Percentiles rank a stretch among this genome's conserved stretches.
phyloP scores from a whole-genome alignment of 2,329 filamentous ascomycete genomes.

The Grosmannia clavigera region DNA sequence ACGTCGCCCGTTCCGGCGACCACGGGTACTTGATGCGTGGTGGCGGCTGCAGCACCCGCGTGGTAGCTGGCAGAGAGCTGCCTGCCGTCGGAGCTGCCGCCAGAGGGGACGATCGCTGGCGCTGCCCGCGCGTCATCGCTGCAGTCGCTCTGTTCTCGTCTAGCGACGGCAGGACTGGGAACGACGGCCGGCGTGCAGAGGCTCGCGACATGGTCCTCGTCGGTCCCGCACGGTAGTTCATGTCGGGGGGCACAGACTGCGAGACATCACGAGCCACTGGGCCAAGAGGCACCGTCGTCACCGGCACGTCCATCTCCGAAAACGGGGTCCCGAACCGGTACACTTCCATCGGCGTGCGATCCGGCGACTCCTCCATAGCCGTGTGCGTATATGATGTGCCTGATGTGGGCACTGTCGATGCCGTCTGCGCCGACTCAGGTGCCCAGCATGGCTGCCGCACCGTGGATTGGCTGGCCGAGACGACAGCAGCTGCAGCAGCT shows the following conservation, averaged over 20 bases:
- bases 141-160: conserved; percentile 42
- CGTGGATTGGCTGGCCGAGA: conserved; percentile 9
- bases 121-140: conserved; percentile 9
- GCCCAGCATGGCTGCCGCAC: conserved; percentile 15
- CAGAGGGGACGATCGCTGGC: conserved; percentile 4
- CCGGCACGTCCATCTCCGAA: conserved; percentile 79
- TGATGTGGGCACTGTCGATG: background rate
- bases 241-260: conserved; percentile 87
- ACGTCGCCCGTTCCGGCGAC: conserved; percentile 33
- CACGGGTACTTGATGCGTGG: conserved; percentile 44
- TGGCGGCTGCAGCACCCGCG: conserved; percentile 35
- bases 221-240: conserved; percentile 53
- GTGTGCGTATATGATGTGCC: conserved; percentile 12
- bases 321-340: conserved; percentile 78
- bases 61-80: background rate
- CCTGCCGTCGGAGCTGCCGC: conserved; percentile 9
- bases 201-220: conserved; percentile 39
- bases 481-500: background rate
- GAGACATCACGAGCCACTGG: conserved; percentile 68
- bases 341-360: conserved; percentile 45
- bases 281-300: conserved; percentile 59
- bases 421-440: conserved; percentile 3
- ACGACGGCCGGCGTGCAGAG: conserved; percentile 52
- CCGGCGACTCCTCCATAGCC: conserved; percentile 12
- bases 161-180: conserved; percentile 55